A percentile compares a stretch with the other conserved stretches of the same genome.
phyloP scores from a whole-genome alignment of 768 basidiomycete species.

The Russula lepida region DNA sequence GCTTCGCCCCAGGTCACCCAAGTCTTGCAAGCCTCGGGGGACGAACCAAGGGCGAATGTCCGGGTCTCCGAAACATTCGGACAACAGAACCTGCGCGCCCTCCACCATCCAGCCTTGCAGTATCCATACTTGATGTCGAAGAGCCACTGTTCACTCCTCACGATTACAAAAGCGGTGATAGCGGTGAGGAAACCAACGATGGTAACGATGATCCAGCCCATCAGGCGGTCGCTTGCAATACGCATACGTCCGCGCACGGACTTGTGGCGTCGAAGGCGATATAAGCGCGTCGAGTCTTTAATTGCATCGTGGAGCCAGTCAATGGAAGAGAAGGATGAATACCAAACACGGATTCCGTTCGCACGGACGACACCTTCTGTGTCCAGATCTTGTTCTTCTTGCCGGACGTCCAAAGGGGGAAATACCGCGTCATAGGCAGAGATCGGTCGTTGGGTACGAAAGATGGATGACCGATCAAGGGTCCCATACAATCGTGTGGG shows the following conservation, averaged over 20 bases:
- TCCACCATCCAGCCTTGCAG: conserved; percentile 62
- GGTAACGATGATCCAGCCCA: conserved; percentile 87
- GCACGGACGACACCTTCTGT: conserved; percentile 46
- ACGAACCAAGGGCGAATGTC: conserved; percentile 3
- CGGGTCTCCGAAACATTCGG: conserved; percentile 27
- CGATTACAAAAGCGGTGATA: conserved; percentile 76
- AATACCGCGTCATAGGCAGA: conserved; percentile 59
- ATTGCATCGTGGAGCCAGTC: conserved; percentile 97
- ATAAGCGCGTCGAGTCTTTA: conserved; percentile 82
- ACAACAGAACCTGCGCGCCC: conserved; percentile 79
- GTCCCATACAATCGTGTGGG: conserved; percentile 29
- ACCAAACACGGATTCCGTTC: conserved; percentile 91
- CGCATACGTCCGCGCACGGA: conserved; percentile 60
- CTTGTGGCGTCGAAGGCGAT: conserved; percentile 58
- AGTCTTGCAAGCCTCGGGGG: conserved; percentile 42
- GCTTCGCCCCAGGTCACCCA: conserved; percentile 75
- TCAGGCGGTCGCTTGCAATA: conserved; percentile 61
- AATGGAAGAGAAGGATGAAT: conserved; percentile 81
- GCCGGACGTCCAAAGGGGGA: conserved; percentile 28
- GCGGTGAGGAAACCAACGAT: conserved; percentile 84
- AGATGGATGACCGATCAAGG: conserved; percentile 29
- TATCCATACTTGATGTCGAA: conserved; percentile 93
- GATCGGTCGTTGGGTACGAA: conserved; percentile 51
- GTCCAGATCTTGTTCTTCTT: conserved; percentile 33
- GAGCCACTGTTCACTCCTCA: conserved; percentile 78